Base-by-base conservation (phyloP, 2,329 filamentous ascomycete genomes). In the Dryadomyces sulphureus region DNA sequence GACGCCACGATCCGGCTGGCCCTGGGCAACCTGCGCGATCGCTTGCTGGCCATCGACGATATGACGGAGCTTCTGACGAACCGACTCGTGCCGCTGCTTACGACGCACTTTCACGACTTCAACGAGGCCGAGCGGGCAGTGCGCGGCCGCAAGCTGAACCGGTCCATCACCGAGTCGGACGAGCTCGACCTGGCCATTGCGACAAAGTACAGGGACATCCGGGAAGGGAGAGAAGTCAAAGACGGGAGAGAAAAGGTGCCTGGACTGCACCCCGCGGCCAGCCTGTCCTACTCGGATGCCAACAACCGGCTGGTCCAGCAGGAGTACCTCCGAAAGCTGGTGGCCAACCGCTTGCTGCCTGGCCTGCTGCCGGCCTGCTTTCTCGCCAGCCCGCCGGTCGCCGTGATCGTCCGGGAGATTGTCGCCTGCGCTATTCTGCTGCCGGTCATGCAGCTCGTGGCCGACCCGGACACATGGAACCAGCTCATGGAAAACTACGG, bases 381-480 rank as follows among this genome's bases (percentile, higher is more conserved):
- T 60, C 72, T 86, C 36, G 81, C 79, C 27, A 95, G 92, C 59
- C 75, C 85, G 50, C 78, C 85, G 38, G 89, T 95, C 7, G 77
- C 76, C 27, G 82, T 81, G 32, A 68, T 98, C 45, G 74, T 95
- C 49, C 80, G 84, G 54, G 93, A 98, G 65, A 81, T 98, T 50
- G 77, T 95, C n/a, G 73, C 87, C 20, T 95, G 92, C 61, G 86
- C 87, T n/a, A 81, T 98, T 35, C 67, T 98, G 34, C 80, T 79
- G 38, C 92, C 92, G 1, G 67, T 93, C 20, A 72, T 95, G 58
- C 79, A 82, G 55, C 68, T 88, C 50, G 67, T 98, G 17, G 77
- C 85, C 5, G 90, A 98, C 54, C 89, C 93, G 1, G 93, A 98
- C 65, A 94, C 84, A 8, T 98, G 90, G 90, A 96, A 98, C 57